A percentile compares a stretch with the other conserved stretches of the same genome.
Evolutionary conservation across 2,329 filamentous ascomycete species (phyloP).

Genomic region (Exophiala bonariae): DNA sequence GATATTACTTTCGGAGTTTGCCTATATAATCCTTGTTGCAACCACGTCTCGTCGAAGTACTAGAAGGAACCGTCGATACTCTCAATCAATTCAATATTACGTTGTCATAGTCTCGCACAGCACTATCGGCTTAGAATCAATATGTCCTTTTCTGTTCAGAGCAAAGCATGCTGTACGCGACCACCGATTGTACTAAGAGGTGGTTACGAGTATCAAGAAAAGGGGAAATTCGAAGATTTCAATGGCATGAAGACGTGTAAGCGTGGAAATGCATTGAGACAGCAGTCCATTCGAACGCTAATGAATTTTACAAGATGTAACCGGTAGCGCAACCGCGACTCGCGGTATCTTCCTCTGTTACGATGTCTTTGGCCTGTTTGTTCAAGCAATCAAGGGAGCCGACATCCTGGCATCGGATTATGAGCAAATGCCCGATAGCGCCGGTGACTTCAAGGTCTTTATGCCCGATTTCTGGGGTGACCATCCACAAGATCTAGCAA

Average conservation of each 20-base stretch:
- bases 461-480: constrained; percentile 14
- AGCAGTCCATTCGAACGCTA: too few relatives aligned
- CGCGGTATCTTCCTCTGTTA: constrained; percentile 9
- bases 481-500: constrained; percentile 9
- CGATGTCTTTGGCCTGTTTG: constrained; percentile 10
- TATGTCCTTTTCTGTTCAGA: constrained; percentile 8
- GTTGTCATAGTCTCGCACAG: too few relatives aligned
- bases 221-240: constrained; percentile 8
- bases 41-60: too few relatives aligned
- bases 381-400: constrained; percentile 9
- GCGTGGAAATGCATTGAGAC: background rate
- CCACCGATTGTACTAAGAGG: constrained; percentile 8
- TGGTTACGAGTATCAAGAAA: constrained; percentile 9
- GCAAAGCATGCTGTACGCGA: constrained; percentile 7
- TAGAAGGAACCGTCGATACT: too few relatives aligned
- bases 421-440: constrained; percentile 4
- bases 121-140: too few relatives aligned
- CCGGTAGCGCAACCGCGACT: constrained; percentile 2
- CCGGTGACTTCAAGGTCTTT: constrained; percentile 12
- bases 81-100: too few relatives aligned
- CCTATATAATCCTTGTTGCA: too few relatives aligned
- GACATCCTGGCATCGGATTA: constrained; percentile 9
- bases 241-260: constrained; percentile 12
- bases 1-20: too few relatives aligned
- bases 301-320: constrained; percentile 14